These are phyloP conservation scores for Oryza brachyantha DNA, from an alignment of 176 grass and related monocot species.

Conservation along the genomic window DNA sequence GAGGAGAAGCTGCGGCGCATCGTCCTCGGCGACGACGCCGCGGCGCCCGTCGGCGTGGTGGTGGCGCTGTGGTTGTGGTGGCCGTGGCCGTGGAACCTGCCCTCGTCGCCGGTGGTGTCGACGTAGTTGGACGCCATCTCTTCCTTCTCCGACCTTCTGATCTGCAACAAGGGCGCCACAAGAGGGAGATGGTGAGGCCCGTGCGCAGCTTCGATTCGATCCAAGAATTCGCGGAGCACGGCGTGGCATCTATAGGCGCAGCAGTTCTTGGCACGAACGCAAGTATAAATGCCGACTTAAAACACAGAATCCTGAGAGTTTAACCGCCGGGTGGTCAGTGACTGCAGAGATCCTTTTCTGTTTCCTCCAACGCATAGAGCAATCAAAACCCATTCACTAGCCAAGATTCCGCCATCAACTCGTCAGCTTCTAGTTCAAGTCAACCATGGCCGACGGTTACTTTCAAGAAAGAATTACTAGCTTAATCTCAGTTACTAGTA, in stretches of 20 bases:
- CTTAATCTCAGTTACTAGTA: neutral
- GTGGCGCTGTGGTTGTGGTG: conserved; percentile 10
- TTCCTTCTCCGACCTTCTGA: conserved; percentile 4
- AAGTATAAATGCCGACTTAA: neutral
- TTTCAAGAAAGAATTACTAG: no score
- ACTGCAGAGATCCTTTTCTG: neutral
- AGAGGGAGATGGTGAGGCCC: neutral
- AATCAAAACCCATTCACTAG: neutral
- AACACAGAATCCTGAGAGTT: neutral
- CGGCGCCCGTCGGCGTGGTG: conserved; percentile 37
- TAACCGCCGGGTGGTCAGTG: neutral
- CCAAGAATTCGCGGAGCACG: neutral
- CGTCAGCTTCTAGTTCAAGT: neutral
- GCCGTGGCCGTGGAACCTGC: conserved; percentile 37
- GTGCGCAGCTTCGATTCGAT: neutral
- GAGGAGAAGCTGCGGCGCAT: conserved; percentile 36
- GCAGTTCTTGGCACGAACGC: no score
- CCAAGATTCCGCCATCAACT: neutral
- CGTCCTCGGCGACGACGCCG: conserved; percentile 44
- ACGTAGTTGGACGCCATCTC: conserved; percentile 76
- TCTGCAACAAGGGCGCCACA: neutral
- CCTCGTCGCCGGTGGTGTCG: conserved; percentile 47
- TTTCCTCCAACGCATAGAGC: neutral
- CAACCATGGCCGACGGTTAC: neutral
- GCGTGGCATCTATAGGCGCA: neutral